Percentiles rank a stretch among this genome's conserved stretches.
Conservation (phyloP, 805 yeast species). For the Candida gorgasii region DNA sequence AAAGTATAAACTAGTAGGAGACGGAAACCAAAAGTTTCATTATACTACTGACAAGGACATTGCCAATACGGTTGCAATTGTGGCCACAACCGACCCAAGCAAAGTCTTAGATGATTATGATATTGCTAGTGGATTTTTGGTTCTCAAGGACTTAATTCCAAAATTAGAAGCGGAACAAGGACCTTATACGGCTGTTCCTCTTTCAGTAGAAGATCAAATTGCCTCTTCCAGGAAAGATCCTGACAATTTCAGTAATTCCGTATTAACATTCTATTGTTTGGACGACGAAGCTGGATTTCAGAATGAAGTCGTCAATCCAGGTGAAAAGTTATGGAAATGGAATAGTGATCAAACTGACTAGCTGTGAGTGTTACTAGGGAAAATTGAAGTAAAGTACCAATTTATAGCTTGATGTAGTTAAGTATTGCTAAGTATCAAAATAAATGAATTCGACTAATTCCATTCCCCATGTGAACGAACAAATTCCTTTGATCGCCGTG, state of each 20-base stretch:
- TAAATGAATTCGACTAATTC: no score
- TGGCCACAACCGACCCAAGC: slow-evolving; percentile 39
- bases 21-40: slow-evolving; percentile 21
- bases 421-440: no score
- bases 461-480: no score
- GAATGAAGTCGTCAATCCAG: slow-evolving; percentile 9
- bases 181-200: neutral
- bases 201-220: neutral
- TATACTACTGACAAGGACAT: slow-evolving; percentile 42
- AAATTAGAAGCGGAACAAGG: slow-evolving; percentile 1
- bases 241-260: neutral
- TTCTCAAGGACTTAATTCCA: slow-evolving; percentile 36
- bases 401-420: no score
- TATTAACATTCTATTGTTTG: slow-evolving; percentile 1
- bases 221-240: neutral
- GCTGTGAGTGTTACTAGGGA: no score
- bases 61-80: slow-evolving; percentile 42
- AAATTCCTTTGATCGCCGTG: no score
- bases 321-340: slow-evolving; percentile 12
- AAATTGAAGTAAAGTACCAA: no score
- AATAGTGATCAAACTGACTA: no score
- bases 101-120: slow-evolving; percentile 46
- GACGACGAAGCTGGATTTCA: neutral
- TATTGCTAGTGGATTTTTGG: slow-evolving; percentile 39
- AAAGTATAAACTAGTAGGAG: neutral